These are phyloP conservation scores for Trichoderma atroviride DNA, from an alignment of 2,329 filamentous ascomycete genomes.

Conservation along the genomic window DNA sequence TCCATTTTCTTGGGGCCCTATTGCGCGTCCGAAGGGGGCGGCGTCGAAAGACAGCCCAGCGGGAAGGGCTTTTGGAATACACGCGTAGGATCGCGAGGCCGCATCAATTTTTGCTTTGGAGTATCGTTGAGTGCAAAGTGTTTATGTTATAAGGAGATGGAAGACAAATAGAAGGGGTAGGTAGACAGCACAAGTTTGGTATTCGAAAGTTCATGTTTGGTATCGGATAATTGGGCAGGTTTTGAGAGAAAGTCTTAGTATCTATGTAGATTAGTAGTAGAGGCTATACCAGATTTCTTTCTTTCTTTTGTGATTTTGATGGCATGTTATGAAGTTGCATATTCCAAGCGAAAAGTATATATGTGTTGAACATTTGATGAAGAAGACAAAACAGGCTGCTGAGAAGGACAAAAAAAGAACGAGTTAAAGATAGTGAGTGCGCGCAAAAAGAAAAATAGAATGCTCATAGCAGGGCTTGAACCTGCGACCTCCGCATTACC, in stretches of 20 bases:
- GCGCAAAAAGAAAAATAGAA: neutral
- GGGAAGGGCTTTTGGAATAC: neutral
- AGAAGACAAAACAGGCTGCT: neutral
- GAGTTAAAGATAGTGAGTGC: neutral
- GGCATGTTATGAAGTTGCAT: neutral
- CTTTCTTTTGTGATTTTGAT: neutral
- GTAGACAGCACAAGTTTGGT: neutral
- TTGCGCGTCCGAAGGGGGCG: slow-evolving; percentile 40
- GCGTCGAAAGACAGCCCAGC: slow-evolving; percentile 24
- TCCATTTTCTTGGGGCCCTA: slow-evolving; percentile 37
- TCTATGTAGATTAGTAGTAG: neutral
- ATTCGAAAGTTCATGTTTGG: neutral
- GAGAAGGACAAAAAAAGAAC: neutral
- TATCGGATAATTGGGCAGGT: neutral
- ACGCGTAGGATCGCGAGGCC: neutral
- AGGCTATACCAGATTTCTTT: neutral
- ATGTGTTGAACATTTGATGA: neutral
- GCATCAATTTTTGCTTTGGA: neutral
- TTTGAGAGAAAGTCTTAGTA: neutral
- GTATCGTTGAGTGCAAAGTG: neutral
- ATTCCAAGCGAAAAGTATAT: neutral
- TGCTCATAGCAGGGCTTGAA: slow-evolving; percentile 16
- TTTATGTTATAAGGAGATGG: neutral
- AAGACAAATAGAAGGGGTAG: neutral
- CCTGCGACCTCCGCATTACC: slow-evolving; percentile 16